These are phyloP conservation scores for Raphanus sativus DNA, from an alignment of 345 rosid species.

Conservation along the genomic window DNA sequence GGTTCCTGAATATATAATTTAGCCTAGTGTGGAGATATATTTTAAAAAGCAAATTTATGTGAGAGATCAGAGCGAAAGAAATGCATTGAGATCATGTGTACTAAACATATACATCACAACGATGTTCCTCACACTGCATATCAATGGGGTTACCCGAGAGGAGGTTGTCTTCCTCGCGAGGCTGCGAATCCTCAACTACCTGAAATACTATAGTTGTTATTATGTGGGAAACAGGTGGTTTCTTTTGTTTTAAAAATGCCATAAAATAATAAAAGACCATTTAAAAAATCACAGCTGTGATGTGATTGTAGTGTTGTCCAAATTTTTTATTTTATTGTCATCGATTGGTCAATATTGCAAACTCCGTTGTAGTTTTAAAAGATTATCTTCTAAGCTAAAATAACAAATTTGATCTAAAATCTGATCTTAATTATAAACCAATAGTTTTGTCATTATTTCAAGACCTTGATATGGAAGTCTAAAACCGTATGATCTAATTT, in stretches of 20 bases:
- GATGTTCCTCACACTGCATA: neutral
- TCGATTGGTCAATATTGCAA: neutral
- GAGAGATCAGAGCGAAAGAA: neutral
- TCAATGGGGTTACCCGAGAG: neutral
- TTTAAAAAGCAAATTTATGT: neutral
- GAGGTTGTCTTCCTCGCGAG: neutral
- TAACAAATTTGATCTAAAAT: neutral
- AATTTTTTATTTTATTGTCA: neutral
- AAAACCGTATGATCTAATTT: too few relatives aligned
- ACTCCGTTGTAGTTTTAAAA: neutral
- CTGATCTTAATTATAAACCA: neutral
- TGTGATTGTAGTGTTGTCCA: neutral
- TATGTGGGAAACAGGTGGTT: neutral
- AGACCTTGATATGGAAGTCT: too few relatives aligned
- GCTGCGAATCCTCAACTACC: neutral
- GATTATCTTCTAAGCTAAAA: neutral
- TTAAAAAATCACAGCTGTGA: neutral
- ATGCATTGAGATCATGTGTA: neutral
- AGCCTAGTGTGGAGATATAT: neutral
- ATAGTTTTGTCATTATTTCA: too few relatives aligned
- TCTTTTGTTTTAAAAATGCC: neutral
- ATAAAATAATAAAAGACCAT: neutral
- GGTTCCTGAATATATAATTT: neutral
- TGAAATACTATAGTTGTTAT: neutral
- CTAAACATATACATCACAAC: neutral